Conservation (phyloP, 2,329 filamentous ascomycete species). For the Penicillium sp. region DNA sequence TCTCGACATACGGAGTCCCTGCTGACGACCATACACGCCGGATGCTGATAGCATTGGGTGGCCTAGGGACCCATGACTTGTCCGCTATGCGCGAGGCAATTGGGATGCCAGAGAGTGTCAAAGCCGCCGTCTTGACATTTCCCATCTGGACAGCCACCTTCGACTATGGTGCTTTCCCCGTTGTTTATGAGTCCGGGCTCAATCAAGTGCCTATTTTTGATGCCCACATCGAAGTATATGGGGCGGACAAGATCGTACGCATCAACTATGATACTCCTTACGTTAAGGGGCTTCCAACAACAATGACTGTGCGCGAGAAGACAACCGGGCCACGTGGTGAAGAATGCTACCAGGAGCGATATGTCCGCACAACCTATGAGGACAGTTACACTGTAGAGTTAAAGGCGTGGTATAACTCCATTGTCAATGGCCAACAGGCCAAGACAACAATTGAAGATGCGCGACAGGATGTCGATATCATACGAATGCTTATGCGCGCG, state of each 20-base stretch:
- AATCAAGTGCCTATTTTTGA: slow-evolving; percentile 52
- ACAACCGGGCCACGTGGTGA: slow-evolving; percentile 33
- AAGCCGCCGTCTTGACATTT: slow-evolving; percentile 33
- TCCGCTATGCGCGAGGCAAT: slow-evolving; percentile 59
- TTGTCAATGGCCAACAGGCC: slow-evolving; percentile 43
- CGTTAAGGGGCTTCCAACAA: slow-evolving; percentile 62
- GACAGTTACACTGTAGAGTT: slow-evolving; percentile 53
- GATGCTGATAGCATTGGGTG: slow-evolving; percentile 41
- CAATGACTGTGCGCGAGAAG: slow-evolving; percentile 53
- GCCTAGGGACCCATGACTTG: slow-evolving; percentile 59
- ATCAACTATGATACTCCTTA: slow-evolving; percentile 63
- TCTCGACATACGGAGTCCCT: slow-evolving; percentile 37
- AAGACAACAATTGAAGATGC: slow-evolving; percentile 52
- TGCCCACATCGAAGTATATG: slow-evolving; percentile 51
- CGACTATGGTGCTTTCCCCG: slow-evolving; percentile 50
- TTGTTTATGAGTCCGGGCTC: slow-evolving; percentile 63
- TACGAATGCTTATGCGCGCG: slow-evolving; percentile 34
- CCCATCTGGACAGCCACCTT: slow-evolving; percentile 40
- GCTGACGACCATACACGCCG: slow-evolving; percentile 30
- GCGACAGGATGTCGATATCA: slow-evolving; percentile 46
- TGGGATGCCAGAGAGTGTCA: slow-evolving; percentile 52
- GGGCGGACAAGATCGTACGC: slow-evolving; percentile 56
- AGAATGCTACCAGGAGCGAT: slow-evolving; percentile 42
- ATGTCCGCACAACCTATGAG: slow-evolving; percentile 53
- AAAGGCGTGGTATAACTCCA: slow-evolving; percentile 44